Base-by-base conservation (phyloP, 2,329 filamentous ascomycete genomes). In the Arthrocladium fulminans region DNA sequence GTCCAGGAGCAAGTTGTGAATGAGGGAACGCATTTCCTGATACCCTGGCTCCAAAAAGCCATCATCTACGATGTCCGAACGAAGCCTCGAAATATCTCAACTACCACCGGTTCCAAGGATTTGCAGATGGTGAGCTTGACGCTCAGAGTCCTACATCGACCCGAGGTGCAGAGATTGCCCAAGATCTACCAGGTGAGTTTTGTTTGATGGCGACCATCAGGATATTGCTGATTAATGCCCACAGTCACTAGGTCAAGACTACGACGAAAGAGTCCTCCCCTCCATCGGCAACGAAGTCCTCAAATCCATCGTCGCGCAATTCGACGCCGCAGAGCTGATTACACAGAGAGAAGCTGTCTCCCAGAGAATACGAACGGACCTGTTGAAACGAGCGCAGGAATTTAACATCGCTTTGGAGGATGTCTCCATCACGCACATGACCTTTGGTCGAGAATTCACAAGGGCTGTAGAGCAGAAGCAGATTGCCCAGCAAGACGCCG, bases 81-180 rank as follows among this genome's bases (percentile, higher is more conserved):
- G 50, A 94, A 94, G 78, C 92, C 92, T 53, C 80, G 92, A 65
- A 97, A 95, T 68, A 97, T 98, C 67, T 87, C 86, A 58, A 98
- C 92, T 23, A 98, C 92, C 20, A 98, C 92, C 10, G 92, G 92
- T 51, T 90, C 84, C 78, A 98, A 98, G 80, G 92, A 98, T 73
- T 71, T 98, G 76, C 92, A 98, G 75, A 98, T 98, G 92, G 92
- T 98, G 63, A 96, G 88, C 77, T 78, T 98, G 76, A 98, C 92
- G 47, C 77, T 98, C 66, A 80, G 92, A 69, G 92, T 98, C 56
- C 72, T 98, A 68, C 90, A 97, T 73, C 79, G 94, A 60, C 92
- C 94, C 4, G 90, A 95, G 49, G 90, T 98, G 61, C 81, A 87
- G 75, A 80, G 83, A 61, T 74, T 98, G 64, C 94, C 92, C 52